Evolutionary conservation across 2,329 filamentous ascomycete species (phyloP).

Genomic region (Boeremia exigua): DNA sequence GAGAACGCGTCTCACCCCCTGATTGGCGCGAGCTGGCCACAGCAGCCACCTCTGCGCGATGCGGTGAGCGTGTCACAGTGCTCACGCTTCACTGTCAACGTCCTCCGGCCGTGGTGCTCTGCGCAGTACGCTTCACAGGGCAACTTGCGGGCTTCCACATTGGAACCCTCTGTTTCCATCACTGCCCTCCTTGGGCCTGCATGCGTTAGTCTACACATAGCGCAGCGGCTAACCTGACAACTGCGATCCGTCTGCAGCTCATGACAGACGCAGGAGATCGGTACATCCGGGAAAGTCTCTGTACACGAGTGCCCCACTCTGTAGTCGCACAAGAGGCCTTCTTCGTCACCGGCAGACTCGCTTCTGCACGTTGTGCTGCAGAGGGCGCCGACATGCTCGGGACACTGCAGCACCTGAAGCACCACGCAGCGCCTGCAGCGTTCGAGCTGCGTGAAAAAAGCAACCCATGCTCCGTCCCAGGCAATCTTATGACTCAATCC

Average conservation of each 20-base stretch:
- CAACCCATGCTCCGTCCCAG: not conserved
- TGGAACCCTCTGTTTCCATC: not conserved
- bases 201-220: slow-evolving; percentile 33
- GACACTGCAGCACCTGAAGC: slow-evolving; percentile 13
- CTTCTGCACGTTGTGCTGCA: slow-evolving; percentile 26
- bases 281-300: slow-evolving; percentile 27
- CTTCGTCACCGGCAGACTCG: slow-evolving; percentile 21
- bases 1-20: slow-evolving; percentile 17
- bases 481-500: not conserved
- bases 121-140: not conserved
- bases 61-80: slow-evolving; percentile 34
- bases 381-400: slow-evolving; percentile 8
- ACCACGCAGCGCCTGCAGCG: not conserved
- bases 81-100: slow-evolving; percentile 20
- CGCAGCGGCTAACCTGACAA: slow-evolving; percentile 22
- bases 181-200: slow-evolving; percentile 31
- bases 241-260: slow-evolving; percentile 29
- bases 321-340: slow-evolving; percentile 25
- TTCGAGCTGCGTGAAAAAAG: not conserved
- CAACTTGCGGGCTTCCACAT: not conserved
- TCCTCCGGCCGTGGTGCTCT: slow-evolving; percentile 1
- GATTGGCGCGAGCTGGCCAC: slow-evolving; percentile 28
- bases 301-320: slow-evolving; percentile 24
- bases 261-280: slow-evolving; percentile 18
- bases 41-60: slow-evolving; percentile 31